Evolutionary conservation across 1,284 basidiomycete genomes (phyloP).

Genomic region (Ganoderma lingzhi): DNA sequence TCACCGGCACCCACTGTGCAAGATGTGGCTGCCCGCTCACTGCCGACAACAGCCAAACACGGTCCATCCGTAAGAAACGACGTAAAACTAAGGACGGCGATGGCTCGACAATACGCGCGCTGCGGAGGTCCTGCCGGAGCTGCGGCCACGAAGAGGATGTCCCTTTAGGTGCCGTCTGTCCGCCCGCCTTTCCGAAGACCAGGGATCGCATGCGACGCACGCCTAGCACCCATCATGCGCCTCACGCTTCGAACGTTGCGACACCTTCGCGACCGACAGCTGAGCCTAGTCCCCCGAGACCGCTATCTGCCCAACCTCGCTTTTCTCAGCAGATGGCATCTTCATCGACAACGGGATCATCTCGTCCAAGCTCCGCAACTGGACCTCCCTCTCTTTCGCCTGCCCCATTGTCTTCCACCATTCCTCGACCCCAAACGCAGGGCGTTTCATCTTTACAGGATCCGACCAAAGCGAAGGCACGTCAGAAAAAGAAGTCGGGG

Average conservation of each 20-base stretch:
- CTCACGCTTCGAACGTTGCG: constrained; percentile 22
- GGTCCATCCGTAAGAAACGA: constrained; percentile 34
- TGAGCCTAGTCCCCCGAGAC: constrained; percentile 9
- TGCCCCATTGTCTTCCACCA: constrained; percentile 11
- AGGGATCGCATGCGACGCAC: constrained; percentile 27
- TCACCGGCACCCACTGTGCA: constrained; percentile 50
- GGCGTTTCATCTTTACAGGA: background rate
- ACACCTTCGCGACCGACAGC: constrained; percentile 7
- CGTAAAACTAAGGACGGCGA: constrained; percentile 11
- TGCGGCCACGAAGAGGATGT: constrained; percentile 38
- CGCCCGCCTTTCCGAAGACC: constrained; percentile 28
- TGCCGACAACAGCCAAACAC: constrained; percentile 39
- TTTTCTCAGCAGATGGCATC: constrained; percentile 18
- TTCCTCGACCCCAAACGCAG: constrained; percentile 2
- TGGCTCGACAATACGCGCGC: constrained; percentile 20
- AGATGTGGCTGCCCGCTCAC: constrained; percentile 59
- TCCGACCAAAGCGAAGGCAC: constrained; percentile 35
- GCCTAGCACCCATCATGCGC: constrained; percentile 11
- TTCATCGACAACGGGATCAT: constrained; percentile 21
- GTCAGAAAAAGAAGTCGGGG: constrained; percentile 54
- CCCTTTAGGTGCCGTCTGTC: constrained; percentile 24
- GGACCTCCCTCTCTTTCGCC: background rate
- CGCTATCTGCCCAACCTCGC: constrained; percentile 20
- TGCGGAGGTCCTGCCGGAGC: constrained; percentile 36
- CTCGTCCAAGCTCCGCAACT: constrained; percentile 22